Evolutionary conservation across 192 early-diverging fungal species (phyloP).

Genomic region (Coemansia sp.): DNA sequence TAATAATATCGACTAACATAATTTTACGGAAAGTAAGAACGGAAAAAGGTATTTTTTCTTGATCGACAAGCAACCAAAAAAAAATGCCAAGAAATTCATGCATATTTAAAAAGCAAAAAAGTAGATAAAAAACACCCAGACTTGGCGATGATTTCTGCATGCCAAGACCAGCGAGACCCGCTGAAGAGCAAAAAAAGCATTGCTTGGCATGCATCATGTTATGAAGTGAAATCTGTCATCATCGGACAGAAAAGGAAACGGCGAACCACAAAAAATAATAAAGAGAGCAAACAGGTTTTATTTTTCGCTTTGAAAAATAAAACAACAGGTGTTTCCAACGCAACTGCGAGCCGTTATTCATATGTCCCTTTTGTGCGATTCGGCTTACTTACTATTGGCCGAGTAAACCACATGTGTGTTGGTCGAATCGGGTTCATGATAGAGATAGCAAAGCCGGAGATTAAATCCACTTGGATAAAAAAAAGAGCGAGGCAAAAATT

Average conservation of each 20-base stretch:
- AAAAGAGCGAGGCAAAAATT: no score
- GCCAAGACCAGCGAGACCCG: conserved; percentile 2
- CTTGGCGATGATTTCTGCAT: neutral
- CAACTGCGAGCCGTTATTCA: no score
- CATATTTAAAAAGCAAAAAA: neutral
- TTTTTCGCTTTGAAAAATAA: no score
- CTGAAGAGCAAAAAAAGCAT: neutral
- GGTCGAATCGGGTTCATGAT: conserved; percentile 1
- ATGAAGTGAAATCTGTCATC: neutral
- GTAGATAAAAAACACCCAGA: neutral
- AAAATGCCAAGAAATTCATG: conserved; percentile 7
- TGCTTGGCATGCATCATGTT: conserved; percentile 12
- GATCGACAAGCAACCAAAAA: neutral
- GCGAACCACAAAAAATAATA: no score
- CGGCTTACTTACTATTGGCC: conserved; percentile 11
- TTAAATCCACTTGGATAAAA: neutral
- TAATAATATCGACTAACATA: neutral
- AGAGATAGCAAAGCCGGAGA: neutral
- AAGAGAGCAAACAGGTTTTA: no score
- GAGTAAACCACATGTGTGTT: conserved; percentile 8
- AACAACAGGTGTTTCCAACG: no score
- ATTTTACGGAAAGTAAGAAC: neutral
- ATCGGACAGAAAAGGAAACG: no score
- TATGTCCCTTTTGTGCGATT: neutral
- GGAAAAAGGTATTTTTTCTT: neutral